Conservation (phyloP, 768 basidiomycete species). For the Daedaleopsis sinensis region DNA sequence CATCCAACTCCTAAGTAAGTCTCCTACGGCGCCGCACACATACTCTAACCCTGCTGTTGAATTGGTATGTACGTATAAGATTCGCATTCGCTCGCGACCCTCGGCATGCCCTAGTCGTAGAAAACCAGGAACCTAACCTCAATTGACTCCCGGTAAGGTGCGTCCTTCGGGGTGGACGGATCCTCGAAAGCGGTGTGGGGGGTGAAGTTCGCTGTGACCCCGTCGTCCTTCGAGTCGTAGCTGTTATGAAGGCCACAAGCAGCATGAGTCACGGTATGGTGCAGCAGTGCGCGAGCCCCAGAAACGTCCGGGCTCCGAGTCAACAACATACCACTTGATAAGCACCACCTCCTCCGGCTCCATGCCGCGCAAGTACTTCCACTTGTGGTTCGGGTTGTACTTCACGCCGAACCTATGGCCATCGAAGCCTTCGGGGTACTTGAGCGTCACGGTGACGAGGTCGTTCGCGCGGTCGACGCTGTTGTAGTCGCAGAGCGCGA, state of each 20-base stretch:
- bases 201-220: slow-evolving; percentile 54
- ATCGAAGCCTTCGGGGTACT: slow-evolving; percentile 42
- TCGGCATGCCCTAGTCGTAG: too few relatives aligned
- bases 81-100: too few relatives aligned
- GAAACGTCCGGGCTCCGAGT: too few relatives aligned
- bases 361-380: slow-evolving; percentile 50
- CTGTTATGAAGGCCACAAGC: slow-evolving; percentile 24
- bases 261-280: too few relatives aligned
- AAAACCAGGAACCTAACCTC: slow-evolving; percentile 66
- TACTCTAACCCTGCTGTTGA: too few relatives aligned
- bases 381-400: slow-evolving; percentile 42
- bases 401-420: slow-evolving; percentile 46
- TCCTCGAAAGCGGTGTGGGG: slow-evolving; percentile 67
- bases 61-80: too few relatives aligned
- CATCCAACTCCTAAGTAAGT: too few relatives aligned
- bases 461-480: slow-evolving; percentile 42
- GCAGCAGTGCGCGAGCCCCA: too few relatives aligned
- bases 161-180: slow-evolving; percentile 50
- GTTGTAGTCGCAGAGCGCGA: slow-evolving; percentile 51
- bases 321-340: slow-evolving; percentile 45
- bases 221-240: slow-evolving; percentile 40
- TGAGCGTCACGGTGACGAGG: slow-evolving; percentile 38
- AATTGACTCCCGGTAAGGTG: slow-evolving; percentile 57
- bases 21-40: too few relatives aligned
- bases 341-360: slow-evolving; percentile 46